Evolutionary conservation across 148 eudicot genomes (phyloP).

Genomic region (Chenopodium suecicum): DNA sequence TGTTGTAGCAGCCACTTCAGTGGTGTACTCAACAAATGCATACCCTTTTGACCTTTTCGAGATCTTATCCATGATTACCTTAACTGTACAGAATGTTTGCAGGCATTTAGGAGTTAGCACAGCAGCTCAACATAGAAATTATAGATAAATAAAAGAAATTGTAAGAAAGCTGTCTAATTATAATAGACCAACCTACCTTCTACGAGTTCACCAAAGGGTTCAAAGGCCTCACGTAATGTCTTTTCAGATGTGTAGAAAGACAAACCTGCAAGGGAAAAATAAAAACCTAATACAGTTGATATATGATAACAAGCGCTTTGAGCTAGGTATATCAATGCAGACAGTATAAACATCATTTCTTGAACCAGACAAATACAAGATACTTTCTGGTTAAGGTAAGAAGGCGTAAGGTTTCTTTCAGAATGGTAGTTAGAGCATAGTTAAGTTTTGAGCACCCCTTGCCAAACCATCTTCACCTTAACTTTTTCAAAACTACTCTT

Average conservation of each 20-base stretch:
- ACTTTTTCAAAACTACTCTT: neutral
- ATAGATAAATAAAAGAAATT: neutral
- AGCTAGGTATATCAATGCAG: too few relatives aligned
- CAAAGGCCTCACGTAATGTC: constrained; percentile 83
- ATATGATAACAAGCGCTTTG: neutral
- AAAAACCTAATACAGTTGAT: neutral
- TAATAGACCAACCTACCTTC: constrained; percentile 46
- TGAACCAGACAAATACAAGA: neutral
- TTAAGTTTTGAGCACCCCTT: neutral
- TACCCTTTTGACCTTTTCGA: constrained; percentile 93
- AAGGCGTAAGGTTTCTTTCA: neutral
- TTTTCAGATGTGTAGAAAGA: constrained; percentile 97
- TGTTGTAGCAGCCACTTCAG: constrained; percentile 66
- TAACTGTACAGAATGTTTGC: constrained; percentile 44
- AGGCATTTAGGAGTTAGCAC: neutral
- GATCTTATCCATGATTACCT: constrained; percentile 92
- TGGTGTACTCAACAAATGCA: constrained; percentile 78
- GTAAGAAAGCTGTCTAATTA: neutral
- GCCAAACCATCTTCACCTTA: neutral
- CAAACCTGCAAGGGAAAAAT: constrained; percentile 45
- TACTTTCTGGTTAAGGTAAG: neutral
- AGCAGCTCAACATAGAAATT: neutral
- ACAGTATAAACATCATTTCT: neutral
- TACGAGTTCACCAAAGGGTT: constrained; percentile 79
- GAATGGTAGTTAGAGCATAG: neutral